Conservation (phyloP, 805 yeast species). For the Ogataea sp. region DNA sequence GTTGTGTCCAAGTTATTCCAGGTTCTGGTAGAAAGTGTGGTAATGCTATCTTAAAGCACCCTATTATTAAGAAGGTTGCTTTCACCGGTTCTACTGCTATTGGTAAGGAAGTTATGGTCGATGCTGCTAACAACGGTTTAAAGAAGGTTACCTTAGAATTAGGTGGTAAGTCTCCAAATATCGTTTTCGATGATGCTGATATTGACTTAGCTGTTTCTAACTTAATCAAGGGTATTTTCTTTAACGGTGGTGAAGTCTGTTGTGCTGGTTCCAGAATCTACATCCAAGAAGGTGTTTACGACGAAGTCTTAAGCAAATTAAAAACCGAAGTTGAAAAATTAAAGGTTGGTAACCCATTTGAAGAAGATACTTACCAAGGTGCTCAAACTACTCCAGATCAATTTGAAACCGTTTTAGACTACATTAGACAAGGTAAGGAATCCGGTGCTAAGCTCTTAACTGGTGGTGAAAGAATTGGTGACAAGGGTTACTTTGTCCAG, state of each 20-base stretch:
- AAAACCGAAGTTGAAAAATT: constrained; percentile 49
- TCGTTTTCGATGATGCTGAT: constrained; percentile 65
- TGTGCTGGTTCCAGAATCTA: constrained; percentile 77
- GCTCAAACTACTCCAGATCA: constrained; percentile 69
- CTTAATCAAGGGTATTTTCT: constrained; percentile 62
- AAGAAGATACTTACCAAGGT: constrained; percentile 61
- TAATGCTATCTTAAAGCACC: constrained; percentile 60
- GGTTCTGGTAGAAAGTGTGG: constrained; percentile 74
- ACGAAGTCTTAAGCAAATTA: constrained; percentile 49
- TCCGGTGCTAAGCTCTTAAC: constrained; percentile 62
- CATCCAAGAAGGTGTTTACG: constrained; percentile 66
- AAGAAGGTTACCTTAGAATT: constrained; percentile 76
- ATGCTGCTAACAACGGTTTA: constrained; percentile 62
- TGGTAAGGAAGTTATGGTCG: constrained; percentile 64
- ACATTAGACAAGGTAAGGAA: constrained; percentile 56
- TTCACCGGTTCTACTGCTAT: constrained; percentile 77
- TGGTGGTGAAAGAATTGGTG: constrained; percentile 62
- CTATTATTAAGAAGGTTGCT: constrained; percentile 64
- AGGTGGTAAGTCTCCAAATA: constrained; percentile 79
- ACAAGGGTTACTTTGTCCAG: constrained; percentile 62
- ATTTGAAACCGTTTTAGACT: constrained; percentile 59
- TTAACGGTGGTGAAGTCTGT: constrained; percentile 78
- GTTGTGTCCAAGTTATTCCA: constrained; percentile 66
- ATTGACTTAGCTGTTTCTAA: constrained; percentile 39
- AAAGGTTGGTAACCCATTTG: constrained; percentile 73